phyloP scores from a whole-genome alignment of 768 basidiomycete species.

The Lentinus tigrinus region DNA sequence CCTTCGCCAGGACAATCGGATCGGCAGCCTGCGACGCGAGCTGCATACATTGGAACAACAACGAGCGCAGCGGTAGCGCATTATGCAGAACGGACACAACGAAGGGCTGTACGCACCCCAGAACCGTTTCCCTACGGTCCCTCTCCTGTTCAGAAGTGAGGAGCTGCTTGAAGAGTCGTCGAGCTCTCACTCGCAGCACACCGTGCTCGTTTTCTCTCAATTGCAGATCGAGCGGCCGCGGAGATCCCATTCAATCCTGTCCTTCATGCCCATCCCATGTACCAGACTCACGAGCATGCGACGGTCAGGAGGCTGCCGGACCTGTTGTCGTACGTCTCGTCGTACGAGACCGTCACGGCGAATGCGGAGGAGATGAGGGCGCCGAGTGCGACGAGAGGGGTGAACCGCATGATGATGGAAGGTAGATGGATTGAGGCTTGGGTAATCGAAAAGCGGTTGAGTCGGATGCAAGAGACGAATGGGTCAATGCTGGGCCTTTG shows the following conservation, averaged over 20 bases:
- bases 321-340: slow-evolving; percentile 35
- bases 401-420: slow-evolving; percentile 27
- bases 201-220: not conserved
- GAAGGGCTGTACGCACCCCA: not conserved
- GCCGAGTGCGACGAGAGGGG: slow-evolving; percentile 19
- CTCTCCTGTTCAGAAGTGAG: not conserved
- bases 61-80: not conserved
- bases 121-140: not conserved
- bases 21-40: slow-evolving; percentile 2
- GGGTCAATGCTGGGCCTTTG: slow-evolving; percentile 4
- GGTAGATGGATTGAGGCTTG: not conserved
- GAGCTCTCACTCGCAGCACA: not conserved
- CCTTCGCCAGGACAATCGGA: not conserved
- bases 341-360: slow-evolving; percentile 35
- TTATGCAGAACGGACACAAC: not conserved
- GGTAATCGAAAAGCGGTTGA: not conserved
- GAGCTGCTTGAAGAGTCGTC: not conserved
- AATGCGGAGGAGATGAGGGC: slow-evolving; percentile 12
- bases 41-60: not conserved
- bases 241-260: too few species aligned
- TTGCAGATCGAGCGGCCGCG: too few species aligned
- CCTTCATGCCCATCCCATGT: slow-evolving; percentile 10
- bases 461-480: not conserved
- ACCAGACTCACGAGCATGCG: slow-evolving; percentile 34
- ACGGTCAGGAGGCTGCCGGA: slow-evolving; percentile 28